phyloP scores from a whole-genome alignment of 2,329 filamentous ascomycete species.

The Allantophomopsis lycopodina region DNA sequence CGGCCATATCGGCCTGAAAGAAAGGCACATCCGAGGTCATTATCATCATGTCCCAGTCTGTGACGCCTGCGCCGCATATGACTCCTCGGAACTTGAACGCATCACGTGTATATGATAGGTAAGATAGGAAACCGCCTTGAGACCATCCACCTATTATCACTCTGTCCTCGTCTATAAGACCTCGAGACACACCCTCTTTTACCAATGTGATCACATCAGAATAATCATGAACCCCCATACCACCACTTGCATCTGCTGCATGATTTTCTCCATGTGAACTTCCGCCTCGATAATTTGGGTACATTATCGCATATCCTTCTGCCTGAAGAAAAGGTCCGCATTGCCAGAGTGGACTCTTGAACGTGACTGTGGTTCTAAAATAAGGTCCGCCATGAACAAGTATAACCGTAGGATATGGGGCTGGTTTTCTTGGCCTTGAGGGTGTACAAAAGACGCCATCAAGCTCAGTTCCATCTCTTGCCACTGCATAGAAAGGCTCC shows the following conservation, averaged over 20 bases:
- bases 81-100: slow-evolving; percentile 22
- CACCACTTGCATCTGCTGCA: slow-evolving; percentile 15
- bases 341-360: slow-evolving; percentile 17
- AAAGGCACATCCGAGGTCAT: slow-evolving; percentile 18
- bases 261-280: slow-evolving; percentile 19
- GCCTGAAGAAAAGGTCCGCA: slow-evolving; percentile 17
- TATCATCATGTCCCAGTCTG: slow-evolving; percentile 20
- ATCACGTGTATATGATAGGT: slow-evolving; percentile 22
- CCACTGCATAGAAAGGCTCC: no score
- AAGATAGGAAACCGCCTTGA: slow-evolving; percentile 24
- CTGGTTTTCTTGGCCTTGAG: not conserved
- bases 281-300: slow-evolving; percentile 24
- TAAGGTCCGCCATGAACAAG: slow-evolving; percentile 23
- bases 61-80: slow-evolving; percentile 22
- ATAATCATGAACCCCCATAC: slow-evolving; percentile 21
- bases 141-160: slow-evolving; percentile 23
- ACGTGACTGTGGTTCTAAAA: slow-evolving; percentile 13
- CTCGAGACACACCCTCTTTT: slow-evolving; percentile 17
- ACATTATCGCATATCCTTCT: slow-evolving; percentile 22
- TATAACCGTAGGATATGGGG: slow-evolving; percentile 19
- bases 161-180: slow-evolving; percentile 16
- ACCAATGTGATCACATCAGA: slow-evolving; percentile 21
- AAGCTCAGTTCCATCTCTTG: slow-evolving; percentile 15
- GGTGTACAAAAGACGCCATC: slow-evolving; percentile 17
- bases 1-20: slow-evolving; percentile 13